A percentile compares a stretch with the other conserved stretches of the same genome.
phyloP scores from a whole-genome alignment of 805 yeast genomes.

The Geotrichum ghanense region DNA sequence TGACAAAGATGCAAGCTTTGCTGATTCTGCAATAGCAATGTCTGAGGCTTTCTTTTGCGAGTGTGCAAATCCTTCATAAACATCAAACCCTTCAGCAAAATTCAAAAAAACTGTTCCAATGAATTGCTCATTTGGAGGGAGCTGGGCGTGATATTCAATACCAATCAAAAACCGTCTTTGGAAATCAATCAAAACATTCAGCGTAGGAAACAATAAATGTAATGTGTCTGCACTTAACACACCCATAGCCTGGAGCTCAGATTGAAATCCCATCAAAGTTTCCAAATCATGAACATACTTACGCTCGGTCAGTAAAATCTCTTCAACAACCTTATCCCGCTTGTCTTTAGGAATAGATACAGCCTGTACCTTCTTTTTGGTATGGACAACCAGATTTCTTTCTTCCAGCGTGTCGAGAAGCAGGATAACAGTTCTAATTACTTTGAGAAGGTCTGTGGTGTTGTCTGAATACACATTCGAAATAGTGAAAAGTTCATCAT shows the following conservation, averaged over 20 bases:
- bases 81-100: slow-evolving; percentile 73
- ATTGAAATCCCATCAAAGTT: slow-evolving; percentile 52
- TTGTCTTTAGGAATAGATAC: slow-evolving; percentile 35
- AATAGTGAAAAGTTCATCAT: slow-evolving; percentile 78
- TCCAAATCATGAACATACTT: slow-evolving; percentile 89
- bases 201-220: slow-evolving; percentile 74
- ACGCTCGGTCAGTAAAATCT: slow-evolving; percentile 80
- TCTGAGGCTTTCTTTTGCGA: slow-evolving; percentile 84
- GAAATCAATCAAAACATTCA: slow-evolving; percentile 75
- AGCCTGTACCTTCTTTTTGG: slow-evolving; percentile 12
- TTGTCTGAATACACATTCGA: slow-evolving; percentile 79
- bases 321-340: slow-evolving; percentile 69
- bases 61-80: slow-evolving; percentile 90
- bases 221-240: slow-evolving; percentile 67
- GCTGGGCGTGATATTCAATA: slow-evolving; percentile 72
- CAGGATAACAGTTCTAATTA: slow-evolving; percentile 58
- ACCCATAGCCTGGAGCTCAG: slow-evolving; percentile 54
- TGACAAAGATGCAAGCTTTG: slow-evolving; percentile 42
- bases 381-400: slow-evolving; percentile 10
- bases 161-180: slow-evolving; percentile 85
- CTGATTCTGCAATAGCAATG: slow-evolving; percentile 51
- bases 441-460: slow-evolving; percentile 65
- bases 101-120: slow-evolving; percentile 83
- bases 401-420: slow-evolving; percentile 39
- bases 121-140: slow-evolving; percentile 65